Conservation (phyloP, 2,329 filamentous ascomycete species). For the Verticillium klebahnii region DNA sequence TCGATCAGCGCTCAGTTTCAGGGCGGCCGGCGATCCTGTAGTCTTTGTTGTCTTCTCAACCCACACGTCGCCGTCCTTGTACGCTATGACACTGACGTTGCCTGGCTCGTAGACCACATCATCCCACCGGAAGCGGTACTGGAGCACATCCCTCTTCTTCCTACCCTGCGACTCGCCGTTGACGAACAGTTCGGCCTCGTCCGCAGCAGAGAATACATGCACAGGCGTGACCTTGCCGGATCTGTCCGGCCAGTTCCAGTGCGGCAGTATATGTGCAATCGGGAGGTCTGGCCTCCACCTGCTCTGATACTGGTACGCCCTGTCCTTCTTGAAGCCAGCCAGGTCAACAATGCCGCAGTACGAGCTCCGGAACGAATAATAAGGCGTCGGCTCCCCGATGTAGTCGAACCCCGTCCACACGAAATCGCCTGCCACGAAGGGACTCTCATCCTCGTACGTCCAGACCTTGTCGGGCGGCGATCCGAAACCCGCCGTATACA, state of each 20-base stretch:
- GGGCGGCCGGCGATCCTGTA: slow-evolving; percentile 28
- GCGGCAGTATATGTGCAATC: slow-evolving; percentile 49
- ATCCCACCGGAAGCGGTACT: slow-evolving; percentile 52
- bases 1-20: slow-evolving; percentile 36
- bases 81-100: slow-evolving; percentile 40
- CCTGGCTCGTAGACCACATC: slow-evolving; percentile 42
- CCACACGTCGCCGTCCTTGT: slow-evolving; percentile 42
- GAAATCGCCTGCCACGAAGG: slow-evolving; percentile 49
- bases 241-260: slow-evolving; percentile 50
- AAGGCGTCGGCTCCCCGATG: slow-evolving; percentile 46
- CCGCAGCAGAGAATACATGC: slow-evolving; percentile 46
- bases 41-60: slow-evolving; percentile 36
- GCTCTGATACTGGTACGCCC: slow-evolving; percentile 50
- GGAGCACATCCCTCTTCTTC: slow-evolving; percentile 23
- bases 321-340: slow-evolving; percentile 52
- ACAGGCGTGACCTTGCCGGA: slow-evolving; percentile 45
- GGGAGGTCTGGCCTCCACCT: slow-evolving; percentile 43
- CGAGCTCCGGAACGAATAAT: slow-evolving; percentile 39
- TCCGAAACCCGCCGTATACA: slow-evolving; percentile 42
- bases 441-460: slow-evolving; percentile 37
- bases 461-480: slow-evolving; percentile 51
- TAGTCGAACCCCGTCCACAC: slow-evolving; percentile 50
- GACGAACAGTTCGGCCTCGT: slow-evolving; percentile 51
- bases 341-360: slow-evolving; percentile 55
- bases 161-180: slow-evolving; percentile 43